Evolutionary conservation across 1,284 basidiomycete species (phyloP).

Genomic region (Sporisorium iseilematis-ciliati): DNA sequence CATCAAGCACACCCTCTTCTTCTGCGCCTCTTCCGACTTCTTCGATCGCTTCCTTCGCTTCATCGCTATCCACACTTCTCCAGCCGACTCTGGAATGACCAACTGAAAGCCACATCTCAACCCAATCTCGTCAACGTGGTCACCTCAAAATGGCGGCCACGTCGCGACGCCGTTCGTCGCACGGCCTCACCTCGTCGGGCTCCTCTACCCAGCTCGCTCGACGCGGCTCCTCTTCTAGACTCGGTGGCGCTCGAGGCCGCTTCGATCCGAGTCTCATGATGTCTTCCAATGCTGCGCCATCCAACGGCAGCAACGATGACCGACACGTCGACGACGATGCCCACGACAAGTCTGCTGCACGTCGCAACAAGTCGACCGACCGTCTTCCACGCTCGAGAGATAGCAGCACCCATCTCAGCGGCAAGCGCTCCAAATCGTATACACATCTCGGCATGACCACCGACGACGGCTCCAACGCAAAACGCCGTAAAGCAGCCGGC

Average conservation of each 20-base stretch:
- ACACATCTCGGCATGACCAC: slow-evolving; percentile 49
- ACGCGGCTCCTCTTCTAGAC: slow-evolving; percentile 40
- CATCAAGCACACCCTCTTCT: not conserved
- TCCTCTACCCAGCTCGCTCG: slow-evolving; percentile 50
- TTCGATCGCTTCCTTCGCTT: not conserved
- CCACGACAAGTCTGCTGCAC: slow-evolving; percentile 21
- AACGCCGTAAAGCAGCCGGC: slow-evolving; percentile 33
- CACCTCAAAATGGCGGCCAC: slow-evolving; percentile 40
- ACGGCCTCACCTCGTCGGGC: slow-evolving; percentile 46
- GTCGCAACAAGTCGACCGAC: slow-evolving; percentile 57
- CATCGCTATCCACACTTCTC: not conserved
- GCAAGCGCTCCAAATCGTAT: slow-evolving; percentile 57
- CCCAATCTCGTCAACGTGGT: slow-evolving; percentile 10
- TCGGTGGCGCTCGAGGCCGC: slow-evolving; percentile 42
- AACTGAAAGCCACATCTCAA: not conserved
- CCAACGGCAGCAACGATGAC: slow-evolving; percentile 22
- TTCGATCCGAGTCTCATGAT: slow-evolving; percentile 58
- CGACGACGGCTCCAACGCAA: slow-evolving; percentile 22
- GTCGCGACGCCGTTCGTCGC: slow-evolving; percentile 38
- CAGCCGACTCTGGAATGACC: slow-evolving; percentile 18
- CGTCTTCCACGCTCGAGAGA: slow-evolving; percentile 46
- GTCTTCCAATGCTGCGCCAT: slow-evolving; percentile 47
- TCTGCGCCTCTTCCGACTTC: not conserved
- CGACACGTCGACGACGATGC: slow-evolving; percentile 14
- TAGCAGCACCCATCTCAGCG: slow-evolving; percentile 52